Evolutionary conservation across 2,329 filamentous ascomycete genomes (phyloP).

Genomic region (Lithohypha guttulata): DNA sequence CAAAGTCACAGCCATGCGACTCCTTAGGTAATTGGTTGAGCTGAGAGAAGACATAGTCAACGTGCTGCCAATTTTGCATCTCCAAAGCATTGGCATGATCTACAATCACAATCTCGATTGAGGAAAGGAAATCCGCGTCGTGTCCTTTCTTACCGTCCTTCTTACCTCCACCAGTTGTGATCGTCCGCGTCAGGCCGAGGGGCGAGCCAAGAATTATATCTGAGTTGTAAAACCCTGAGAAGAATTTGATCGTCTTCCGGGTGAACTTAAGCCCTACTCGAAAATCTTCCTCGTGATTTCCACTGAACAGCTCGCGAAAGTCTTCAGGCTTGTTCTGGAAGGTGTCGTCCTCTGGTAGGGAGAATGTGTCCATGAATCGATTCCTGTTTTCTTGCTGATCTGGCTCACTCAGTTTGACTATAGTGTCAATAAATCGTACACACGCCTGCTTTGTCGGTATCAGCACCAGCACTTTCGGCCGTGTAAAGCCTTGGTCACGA

Average conservation of each 20-base stretch:
- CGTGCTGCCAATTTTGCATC: conserved; percentile 98
- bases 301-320: conserved; percentile 79
- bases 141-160: conserved; percentile 46
- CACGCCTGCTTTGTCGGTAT: conserved; percentile 82
- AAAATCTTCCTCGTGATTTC: conserved; percentile 97
- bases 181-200: conserved; percentile 77
- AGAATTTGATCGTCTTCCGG: conserved; percentile 88
- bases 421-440: conserved; percentile 63
- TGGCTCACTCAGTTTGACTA: conserved; percentile 63
- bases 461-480: conserved; percentile 85
- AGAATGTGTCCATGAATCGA: conserved; percentile 77
- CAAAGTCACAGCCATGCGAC: conserved; percentile 86
- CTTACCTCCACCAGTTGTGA: conserved; percentile 50
- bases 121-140: conserved; percentile 80
- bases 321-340: conserved; percentile 65
- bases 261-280: conserved; percentile 94
- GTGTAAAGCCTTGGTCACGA: conserved; percentile 88
- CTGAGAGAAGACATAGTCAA: conserved; percentile 83
- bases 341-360: conserved; percentile 57
- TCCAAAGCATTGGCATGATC: conserved; percentile 88
- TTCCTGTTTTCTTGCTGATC: conserved; percentile 94
- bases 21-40: conserved; percentile 85
- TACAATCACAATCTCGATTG: conserved; percentile 78
- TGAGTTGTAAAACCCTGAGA: conserved; percentile 89
- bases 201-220: conserved; percentile 91